Evolutionary conservation across 164 flowering plant genomes (phyloP).

Genomic region (Santalum album): DNA sequence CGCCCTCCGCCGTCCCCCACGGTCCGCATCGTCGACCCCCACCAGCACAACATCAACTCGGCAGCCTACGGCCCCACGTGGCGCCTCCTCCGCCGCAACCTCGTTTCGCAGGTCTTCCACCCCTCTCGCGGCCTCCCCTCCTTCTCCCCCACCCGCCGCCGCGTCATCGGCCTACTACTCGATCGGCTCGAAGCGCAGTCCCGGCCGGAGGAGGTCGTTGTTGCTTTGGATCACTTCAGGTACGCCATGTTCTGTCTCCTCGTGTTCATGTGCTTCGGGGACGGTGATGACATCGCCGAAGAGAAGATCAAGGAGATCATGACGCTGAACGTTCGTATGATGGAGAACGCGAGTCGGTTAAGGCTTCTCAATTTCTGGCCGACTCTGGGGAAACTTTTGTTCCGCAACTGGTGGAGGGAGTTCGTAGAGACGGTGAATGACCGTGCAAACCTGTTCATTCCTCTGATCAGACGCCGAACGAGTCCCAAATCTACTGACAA

Average conservation of each 20-base stretch:
- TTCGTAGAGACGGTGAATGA: neutral
- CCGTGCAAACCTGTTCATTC: neutral
- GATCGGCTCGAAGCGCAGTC: neutral
- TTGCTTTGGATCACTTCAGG: neutral
- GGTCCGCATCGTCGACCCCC: neutral
- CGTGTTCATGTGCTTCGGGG: neutral
- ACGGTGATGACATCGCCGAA: neutral
- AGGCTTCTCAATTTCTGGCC: neutral
- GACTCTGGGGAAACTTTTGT: neutral
- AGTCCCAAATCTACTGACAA: neutral
- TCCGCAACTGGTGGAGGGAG: neutral
- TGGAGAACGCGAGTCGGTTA: neutral
- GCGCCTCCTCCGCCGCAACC: slow-evolving; percentile 1
- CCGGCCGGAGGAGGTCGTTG: neutral
- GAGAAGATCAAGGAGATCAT: neutral
- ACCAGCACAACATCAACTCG: neutral
- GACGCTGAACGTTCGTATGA: neutral
- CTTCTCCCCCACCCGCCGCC: neutral
- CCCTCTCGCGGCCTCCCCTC: neutral
- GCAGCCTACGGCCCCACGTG: neutral
- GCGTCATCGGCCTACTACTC: slow-evolving; percentile 14
- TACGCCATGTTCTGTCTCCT: neutral
- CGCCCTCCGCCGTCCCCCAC: neutral
- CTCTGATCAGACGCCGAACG: neutral
- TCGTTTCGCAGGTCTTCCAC: neutral